Evolutionary conservation across 805 yeast species (phyloP), one percentile per base, ranked within the genome.

Genomic region (Helenozyma baotianmanensis): DNA sequence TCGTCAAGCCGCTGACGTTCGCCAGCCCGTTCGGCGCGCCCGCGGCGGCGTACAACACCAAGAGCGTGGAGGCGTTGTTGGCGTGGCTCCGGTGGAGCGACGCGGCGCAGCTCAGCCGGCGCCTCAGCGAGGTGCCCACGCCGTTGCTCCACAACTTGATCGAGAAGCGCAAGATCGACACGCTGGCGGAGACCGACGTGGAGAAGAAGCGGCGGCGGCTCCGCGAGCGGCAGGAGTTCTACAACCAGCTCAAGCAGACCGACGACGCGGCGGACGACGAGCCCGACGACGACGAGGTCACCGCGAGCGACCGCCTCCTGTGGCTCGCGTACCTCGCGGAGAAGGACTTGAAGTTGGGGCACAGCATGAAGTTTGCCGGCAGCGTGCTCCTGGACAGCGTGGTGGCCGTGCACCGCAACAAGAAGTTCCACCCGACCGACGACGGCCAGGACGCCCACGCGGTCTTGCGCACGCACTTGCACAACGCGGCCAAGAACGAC

Each of bases 1-100:
- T 82, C 26, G 58, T 87, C 12, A 73, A 75, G 26, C 88, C 90
- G 0, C 40, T 38, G 23, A 33, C 32, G 13, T 40, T 38, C 24
- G 65, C 70, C 4, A 70, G 68, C 28, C 31, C 60, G 8, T 52
- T 81, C 21, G 9, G 12, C 19, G 86, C 79, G 22, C 38, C 38
- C 40, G 69, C 77, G 0, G 72, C 43, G 23, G 51, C 43, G 27
- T 38, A 43, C 32, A 64, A 62, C 33, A 62, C 70, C 22, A 57
- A 56, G 35, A 56, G 67, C 1, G 29, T 60, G 9, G 60, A 60
- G n/a, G 50, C 67, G 15, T 64, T 65, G 37, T 45, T 47, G n/a
- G 40, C 60, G 27, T 66, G 72, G 71, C 32, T 58, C 19, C 37
- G 47, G 14, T 51, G 51, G 29, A 58, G 62, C 22, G 64, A 59